Evolutionary conservation across 2,329 filamentous ascomycete species (phyloP), one percentile per base, ranked within the genome.

Genomic region (Paecilomyces niveus): DNA sequence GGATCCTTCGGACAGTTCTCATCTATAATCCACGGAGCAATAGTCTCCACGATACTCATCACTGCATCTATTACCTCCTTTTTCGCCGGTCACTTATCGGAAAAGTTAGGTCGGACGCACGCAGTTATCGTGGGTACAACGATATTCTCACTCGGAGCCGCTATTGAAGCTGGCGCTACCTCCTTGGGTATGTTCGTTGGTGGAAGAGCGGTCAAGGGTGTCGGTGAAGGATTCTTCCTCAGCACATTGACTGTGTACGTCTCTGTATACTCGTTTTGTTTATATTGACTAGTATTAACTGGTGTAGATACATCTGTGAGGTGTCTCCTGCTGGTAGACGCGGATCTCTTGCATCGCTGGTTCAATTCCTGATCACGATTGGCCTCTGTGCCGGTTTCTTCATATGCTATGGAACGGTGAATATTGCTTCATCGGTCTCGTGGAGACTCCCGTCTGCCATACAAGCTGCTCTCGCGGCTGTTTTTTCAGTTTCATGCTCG

Each of bases 201-300:
- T 6, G 63, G 61, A 7, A 60, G 68, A 29, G 58, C 66, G 8
- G 54, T 72, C 6, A 58, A 70, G 35, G 69, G 69, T 8, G 61
- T 64, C 54, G 68, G 68, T 26, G 60, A 61, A n/a, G 61, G 59
- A 31, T 21, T 68, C 35, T 62, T 67, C 18, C 57, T 64, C 2
- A 63, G 65, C 11, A 54, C 59, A 0, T 85, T 88, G 3, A 85
- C 85, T 0, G 83, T 88, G 55, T 88, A 89, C 59, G 85, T 89
- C 32, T 85, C 85, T 3, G 85, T 88, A 70, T 87, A 13, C 24
- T 50, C 21, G n/a, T 13, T 2, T 24, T 24, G 22, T 52, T 13
- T 18, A 52, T 52, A 18, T 45, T 18, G 50, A 13, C 50, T 24
- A 52, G 21, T 6, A 6, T 24, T 45, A 24, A 13, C 22, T 29